These are phyloP conservation scores for Gracilaria gracilis DNA, from an alignment of 23 red algal species.

Conservation along the genomic window DNA sequence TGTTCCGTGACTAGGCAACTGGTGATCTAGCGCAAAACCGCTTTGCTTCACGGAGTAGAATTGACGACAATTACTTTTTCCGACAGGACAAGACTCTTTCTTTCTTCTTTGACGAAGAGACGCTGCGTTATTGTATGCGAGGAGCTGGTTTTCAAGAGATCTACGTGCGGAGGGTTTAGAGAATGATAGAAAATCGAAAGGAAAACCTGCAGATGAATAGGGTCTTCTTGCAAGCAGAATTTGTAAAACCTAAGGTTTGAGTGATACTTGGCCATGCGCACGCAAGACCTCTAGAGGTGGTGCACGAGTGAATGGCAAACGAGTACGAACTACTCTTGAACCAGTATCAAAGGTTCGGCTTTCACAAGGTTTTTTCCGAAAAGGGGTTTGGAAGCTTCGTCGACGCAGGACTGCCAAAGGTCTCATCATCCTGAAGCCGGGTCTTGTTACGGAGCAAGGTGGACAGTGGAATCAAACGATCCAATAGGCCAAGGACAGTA, in stretches of 20 bases:
- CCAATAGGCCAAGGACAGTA: too few relatives aligned
- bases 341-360: too few relatives aligned
- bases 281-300: neutral
- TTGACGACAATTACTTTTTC: slow-evolving; percentile 76
- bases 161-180: slow-evolving; percentile 43
- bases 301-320: too few relatives aligned
- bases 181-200: slow-evolving; percentile 71
- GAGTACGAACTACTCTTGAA: too few relatives aligned
- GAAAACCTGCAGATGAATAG: slow-evolving; percentile 74
- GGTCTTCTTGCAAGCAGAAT: slow-evolving; percentile 73
- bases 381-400: too few relatives aligned
- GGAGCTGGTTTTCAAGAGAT: slow-evolving; percentile 55
- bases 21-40: slow-evolving; percentile 85
- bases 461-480: too few relatives aligned
- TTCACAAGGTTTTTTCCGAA: too few relatives aligned
- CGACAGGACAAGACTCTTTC: slow-evolving; percentile 83
- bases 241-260: slow-evolving; percentile 11
- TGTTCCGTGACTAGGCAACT: slow-evolving; percentile 88
- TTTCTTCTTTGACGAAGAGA: slow-evolving; percentile 76
- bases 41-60: slow-evolving; percentile 38
- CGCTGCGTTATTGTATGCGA: slow-evolving; percentile 35
- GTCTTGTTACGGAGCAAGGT: too few relatives aligned
- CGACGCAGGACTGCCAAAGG: too few relatives aligned
- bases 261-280: neutral
- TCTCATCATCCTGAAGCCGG: too few relatives aligned